phyloP scores from a whole-genome alignment of 2,329 filamentous ascomycete genomes.

The Hypoxylon sp. region DNA sequence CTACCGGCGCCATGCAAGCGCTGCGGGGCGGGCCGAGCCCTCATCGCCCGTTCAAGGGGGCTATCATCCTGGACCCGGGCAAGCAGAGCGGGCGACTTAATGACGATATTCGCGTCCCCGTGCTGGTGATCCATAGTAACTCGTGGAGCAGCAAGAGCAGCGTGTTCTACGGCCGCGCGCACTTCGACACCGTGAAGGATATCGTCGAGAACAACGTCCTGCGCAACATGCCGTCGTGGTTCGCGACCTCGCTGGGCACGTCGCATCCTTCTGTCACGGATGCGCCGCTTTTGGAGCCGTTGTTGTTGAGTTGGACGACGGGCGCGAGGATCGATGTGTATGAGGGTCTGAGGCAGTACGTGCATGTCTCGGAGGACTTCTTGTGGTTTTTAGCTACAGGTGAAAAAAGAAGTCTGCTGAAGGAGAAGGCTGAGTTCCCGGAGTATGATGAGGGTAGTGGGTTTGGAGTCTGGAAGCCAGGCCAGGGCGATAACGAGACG shows the following conservation, averaged over 20 bases:
- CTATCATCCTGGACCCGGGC: slow-evolving; percentile 75
- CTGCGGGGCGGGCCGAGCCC: slow-evolving; percentile 64
- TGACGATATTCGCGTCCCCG: slow-evolving; percentile 68
- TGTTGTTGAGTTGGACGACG: slow-evolving; percentile 72
- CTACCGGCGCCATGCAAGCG: slow-evolving; percentile 73
- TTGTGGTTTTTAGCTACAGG: slow-evolving; percentile 63
- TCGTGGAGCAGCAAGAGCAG: slow-evolving; percentile 72
- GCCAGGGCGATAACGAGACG: slow-evolving; percentile 51
- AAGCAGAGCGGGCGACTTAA: slow-evolving; percentile 75
- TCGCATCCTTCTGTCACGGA: slow-evolving; percentile 77
- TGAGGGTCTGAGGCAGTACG: slow-evolving; percentile 72
- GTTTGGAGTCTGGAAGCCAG: slow-evolving; percentile 55
- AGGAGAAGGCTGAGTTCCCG: slow-evolving; percentile 63
- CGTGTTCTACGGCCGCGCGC: slow-evolving; percentile 73
- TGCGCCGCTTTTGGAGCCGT: slow-evolving; percentile 74
- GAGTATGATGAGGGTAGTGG: slow-evolving; percentile 56
- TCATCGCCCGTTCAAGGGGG: slow-evolving; percentile 66
- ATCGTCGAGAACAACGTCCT: slow-evolving; percentile 65
- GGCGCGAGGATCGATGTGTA: slow-evolving; percentile 71
- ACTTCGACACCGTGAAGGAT: slow-evolving; percentile 74
- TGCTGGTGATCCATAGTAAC: slow-evolving; percentile 74
- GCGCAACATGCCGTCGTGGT: slow-evolving; percentile 65
- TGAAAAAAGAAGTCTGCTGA: slow-evolving; percentile 63
- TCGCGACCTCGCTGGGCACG: slow-evolving; percentile 68
- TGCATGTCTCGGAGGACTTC: slow-evolving; percentile 71